Base-by-base conservation (phyloP, 176 grass and related monocot genomes). In the Eremochloa ophiuroides region DNA sequence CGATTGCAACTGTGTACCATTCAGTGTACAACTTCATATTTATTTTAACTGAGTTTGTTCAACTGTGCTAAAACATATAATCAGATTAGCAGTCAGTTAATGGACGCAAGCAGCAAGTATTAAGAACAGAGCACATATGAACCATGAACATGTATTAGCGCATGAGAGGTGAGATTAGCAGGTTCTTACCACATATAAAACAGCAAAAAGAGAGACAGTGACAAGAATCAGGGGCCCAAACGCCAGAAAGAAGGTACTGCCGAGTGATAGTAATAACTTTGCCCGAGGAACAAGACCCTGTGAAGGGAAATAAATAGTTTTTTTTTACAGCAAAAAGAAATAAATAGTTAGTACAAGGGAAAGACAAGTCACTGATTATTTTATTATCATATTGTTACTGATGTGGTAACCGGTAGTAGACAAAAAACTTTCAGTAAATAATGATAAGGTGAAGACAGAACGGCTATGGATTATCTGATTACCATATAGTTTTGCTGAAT, bases 271-370 rank as follows among this genome's bases (percentile, higher is more conserved):
- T 8, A 95, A 83, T 81, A 91, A 64, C 80, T 95, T 99, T 41
- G 88, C 93, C 60, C 91, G 85, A 80, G 96, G 96, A 78, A 98
- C 62, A 74, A 95, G 88, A 84, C 96, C 93, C 96, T 93, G 87
- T 90, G 85, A 39, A 70, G 81, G 76, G 25, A 65, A 79, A 88
- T 17, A 69, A 62, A 66, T 16, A 59, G 30, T 10, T n/a, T n/a
- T n/a, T n/a, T n/a, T n/a, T n/a, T n/a, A n/a, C n/a, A n/a, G n/a
- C n/a, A n/a, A n/a, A n/a, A n/a, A n/a, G 25, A 65, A 79, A 88
- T 17, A 69, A 62, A 66, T 16, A 59, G 30, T 10, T n/a, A n/a
- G n/a, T 25, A 30, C 37, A 66, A 81, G 29, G 9, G 12, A 33
- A 80, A 72, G 25, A 16, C n/a, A 58, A 12, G 0, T 29, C 46